Evolutionary conservation across 306 rosid species (phyloP), one percentile per base, ranked within the genome.

Genomic region (Inga oerstediana): DNA sequence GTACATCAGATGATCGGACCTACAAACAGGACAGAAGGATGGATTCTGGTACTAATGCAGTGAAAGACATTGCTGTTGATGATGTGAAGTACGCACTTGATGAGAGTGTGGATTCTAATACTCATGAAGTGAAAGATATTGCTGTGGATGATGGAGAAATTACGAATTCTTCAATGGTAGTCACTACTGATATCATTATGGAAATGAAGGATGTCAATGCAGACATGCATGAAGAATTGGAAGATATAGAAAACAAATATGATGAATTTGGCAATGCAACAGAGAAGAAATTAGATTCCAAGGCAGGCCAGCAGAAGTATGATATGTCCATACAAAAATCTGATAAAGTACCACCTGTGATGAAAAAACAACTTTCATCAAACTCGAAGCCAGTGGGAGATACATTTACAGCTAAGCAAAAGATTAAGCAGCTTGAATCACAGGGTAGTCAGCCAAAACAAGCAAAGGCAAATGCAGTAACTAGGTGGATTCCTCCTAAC

Each of bases 11-110:
- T 83, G 96, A 84, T 59, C 96, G 87, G 85, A 87, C 74, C 80
- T 85, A 81, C 72, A 91, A 87, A 76, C 91, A 78, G 84, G 89
- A 82, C 84, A 82, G 70, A 81, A 84, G 74, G 87, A 52, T 45
- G 35, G 85, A 85, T 85, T 84, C 84, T 80, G 84, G 74, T 76
- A 64, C 81, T 67, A 92, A 89, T 83, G 83, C 86, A 0, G 94
- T 94, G 78, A 92, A 94, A 86, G 98, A 92, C 84, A 94, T 94
- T 81, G 77, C 87, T 51, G 86, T 92, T 64, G 99, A 93, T 34
- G 96, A 95, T 85, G 93, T 90, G 74, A 90, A 88, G 79, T 93
- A 88, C 82, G 90, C 86, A 88, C 88, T 89, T 66, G 88, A 87
- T 56, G 88, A 81, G 79, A 70, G 45, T 61, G 72, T 87, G 89